Base-by-base conservation (phyloP, 306 rosid genomes). In the Rubus idaeus region DNA sequence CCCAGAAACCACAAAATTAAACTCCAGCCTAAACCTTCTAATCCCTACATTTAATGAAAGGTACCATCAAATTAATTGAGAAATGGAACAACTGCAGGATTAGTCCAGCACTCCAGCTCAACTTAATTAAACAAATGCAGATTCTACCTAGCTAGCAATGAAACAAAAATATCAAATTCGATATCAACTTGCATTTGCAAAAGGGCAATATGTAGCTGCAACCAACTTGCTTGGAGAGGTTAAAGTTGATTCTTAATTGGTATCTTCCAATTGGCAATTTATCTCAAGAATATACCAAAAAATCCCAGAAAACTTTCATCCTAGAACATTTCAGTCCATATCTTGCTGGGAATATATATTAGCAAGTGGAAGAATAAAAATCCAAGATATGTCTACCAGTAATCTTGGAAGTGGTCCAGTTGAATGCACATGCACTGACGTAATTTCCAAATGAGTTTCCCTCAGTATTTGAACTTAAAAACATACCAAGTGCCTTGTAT, bases 361-460 rank as follows among this genome's bases (percentile, higher is more conserved):
- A 64, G 73, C 80, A 14, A 81, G 89, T 87, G 85, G 86, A 84
- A 83, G 86, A 86, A 89, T 81, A 78, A 75, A 85, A 68, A 76
- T 23, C 71, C 78, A 26, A 60, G 40, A 78, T 70, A 56, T 77
- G 40, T 73, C 52, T 35, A 82, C 60, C 77, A 75, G 51, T 68
- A 56, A 58, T 65, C 8, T 40, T 40, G 70, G 72, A 66, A 65
- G 42, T 44, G 74, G 30, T 39, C 70, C 41, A 73, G 26, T 30
- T 5, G 79, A 71, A 55, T 55, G 71, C 21, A 44, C n/a, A 84
- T 30, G 35, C 35, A 30, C 46, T 70, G 67, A 76, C 56, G 16
- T n/a, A 52, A 58, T 20, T 21, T 56, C 21, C 21, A 58, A 53
- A 35, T 21, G 14, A 55, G 70, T 47, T 72, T 52, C 45, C 20